Base-by-base conservation (phyloP, 2,329 filamentous ascomycete species). In the Penicillium occitanis region DNA sequence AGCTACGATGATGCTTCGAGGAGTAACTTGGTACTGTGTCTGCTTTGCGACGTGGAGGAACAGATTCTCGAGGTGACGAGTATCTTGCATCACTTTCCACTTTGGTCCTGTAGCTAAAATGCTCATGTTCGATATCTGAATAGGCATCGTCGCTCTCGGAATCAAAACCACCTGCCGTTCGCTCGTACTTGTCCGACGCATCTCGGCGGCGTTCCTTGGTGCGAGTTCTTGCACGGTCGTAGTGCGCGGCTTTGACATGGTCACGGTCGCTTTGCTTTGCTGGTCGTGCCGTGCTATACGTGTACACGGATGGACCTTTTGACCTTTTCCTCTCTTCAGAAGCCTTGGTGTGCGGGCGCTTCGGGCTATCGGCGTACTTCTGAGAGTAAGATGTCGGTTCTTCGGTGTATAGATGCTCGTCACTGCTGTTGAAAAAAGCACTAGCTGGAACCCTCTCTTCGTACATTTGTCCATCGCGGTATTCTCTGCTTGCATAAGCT, bases 141-240 rank as follows among this genome's bases (percentile, higher is more conserved):
- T 79, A 78, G 30, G 74, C 77, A 7, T 74, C 73, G n/a, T 75
- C 75, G 7, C 74, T 74, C 8, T 67, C 69, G 33, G 71, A 71
- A 3, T 72, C 71, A 66, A 73, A 75, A 3, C 73, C 48, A 19
- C 69, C 71, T 25, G 22, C 40, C 42, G 71, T 68, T 30, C 71
- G 72, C 33, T 75, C 75, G 61, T 76, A 74, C 68, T 82, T 83
- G 35, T 79, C 78, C 42, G 73, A 77, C 51, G 71, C 70, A 61
- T 81, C 79, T 64, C 75, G 76, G 64, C 72, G 77, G 61, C 79
- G 77, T 70, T 82, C 80, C 69, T 77, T 80, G 68, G 79, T 80
- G 63, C 78, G 76, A 67, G 70, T 71, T 71, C 79, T 82, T 62
- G 73, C 76, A 40, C 74, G 75, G 66, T 75, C 74, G 59, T 74